phyloP scores from a whole-genome alignment of 352 stramenopile genomes.

The Bremia lactucae region DNA sequence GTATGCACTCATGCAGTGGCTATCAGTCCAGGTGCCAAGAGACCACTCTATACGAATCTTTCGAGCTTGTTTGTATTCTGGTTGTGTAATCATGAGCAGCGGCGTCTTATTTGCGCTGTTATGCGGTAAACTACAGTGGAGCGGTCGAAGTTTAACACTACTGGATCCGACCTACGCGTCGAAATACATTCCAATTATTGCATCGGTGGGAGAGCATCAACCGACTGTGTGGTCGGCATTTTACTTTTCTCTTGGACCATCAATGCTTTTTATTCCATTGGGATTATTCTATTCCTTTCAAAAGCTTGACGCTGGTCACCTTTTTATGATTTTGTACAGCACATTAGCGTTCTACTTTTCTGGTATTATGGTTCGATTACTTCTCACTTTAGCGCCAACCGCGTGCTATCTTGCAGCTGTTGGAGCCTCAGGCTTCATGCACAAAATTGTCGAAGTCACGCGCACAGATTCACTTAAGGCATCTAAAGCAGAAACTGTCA shows the following conservation, averaged over 20 bases:
- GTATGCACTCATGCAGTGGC: slow-evolving; percentile 42
- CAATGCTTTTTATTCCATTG: slow-evolving; percentile 81
- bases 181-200: slow-evolving; percentile 94
- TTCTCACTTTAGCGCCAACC: slow-evolving; percentile 85
- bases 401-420: slow-evolving; percentile 85
- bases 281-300: slow-evolving; percentile 84
- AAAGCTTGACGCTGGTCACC: slow-evolving; percentile 40
- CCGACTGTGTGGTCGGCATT: slow-evolving; percentile 87
- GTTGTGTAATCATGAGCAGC: slow-evolving; percentile 24
- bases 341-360: slow-evolving; percentile 89
- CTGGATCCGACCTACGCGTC: slow-evolving; percentile 89
- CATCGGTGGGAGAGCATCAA: slow-evolving; percentile 91
- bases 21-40: slow-evolving; percentile 37
- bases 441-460: slow-evolving; percentile 25
- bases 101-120: slow-evolving; percentile 42
- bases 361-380: slow-evolving; percentile 87
- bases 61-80: slow-evolving; percentile 22
- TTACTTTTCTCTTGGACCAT: slow-evolving; percentile 87
- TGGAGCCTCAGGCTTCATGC: slow-evolving; percentile 60
- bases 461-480: slow-evolving; percentile 2
- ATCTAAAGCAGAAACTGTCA: background rate
- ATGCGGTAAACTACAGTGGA: slow-evolving; percentile 83
- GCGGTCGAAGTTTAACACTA: slow-evolving; percentile 84
- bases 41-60: slow-evolving; percentile 39
- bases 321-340: slow-evolving; percentile 91